These are phyloP conservation scores for Volvariella surrecta DNA, from an alignment of 1,284 basidiomycete species.

Conservation along the genomic window DNA sequence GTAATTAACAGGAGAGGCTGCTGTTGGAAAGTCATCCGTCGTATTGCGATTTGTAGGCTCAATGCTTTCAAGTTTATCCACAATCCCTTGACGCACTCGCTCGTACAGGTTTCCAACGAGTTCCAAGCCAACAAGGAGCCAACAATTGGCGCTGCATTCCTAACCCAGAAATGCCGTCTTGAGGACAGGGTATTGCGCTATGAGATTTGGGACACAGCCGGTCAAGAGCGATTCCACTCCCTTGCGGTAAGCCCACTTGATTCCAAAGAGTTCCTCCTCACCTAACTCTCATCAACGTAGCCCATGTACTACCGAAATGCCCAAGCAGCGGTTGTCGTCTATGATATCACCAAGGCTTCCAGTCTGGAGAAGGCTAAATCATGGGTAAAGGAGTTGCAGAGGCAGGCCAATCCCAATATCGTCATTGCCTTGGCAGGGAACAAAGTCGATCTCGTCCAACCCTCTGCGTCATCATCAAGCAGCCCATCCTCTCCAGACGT, in stretches of 20 bases:
- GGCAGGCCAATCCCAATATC: conserved; percentile 98
- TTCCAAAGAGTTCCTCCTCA: conserved; percentile 7
- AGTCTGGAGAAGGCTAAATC: conserved; percentile 99
- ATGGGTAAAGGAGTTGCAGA: conserved; percentile 99
- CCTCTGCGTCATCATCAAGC: conserved; percentile 47
- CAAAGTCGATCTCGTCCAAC: conserved; percentile 89
- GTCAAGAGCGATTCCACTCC: conserved; percentile 92
- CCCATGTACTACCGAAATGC: conserved; percentile 99
- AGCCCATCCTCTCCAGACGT: conserved; percentile 47
- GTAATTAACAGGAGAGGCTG: conserved; percentile 76
- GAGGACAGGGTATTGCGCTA: conserved; percentile 91
- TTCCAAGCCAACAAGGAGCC: conserved; percentile 97
- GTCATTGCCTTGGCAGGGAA: conserved; percentile 96
- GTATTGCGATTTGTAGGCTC: conserved; percentile 90
- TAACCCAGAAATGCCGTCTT: conserved; percentile 87
- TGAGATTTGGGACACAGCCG: conserved; percentile 96
- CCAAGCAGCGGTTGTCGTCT: conserved; percentile 96
- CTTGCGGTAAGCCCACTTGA: conserved; percentile 55
- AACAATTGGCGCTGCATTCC: conserved; percentile 94
- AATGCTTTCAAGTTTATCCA: conserved; percentile 6
- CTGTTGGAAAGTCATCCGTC: conserved; percentile 99
- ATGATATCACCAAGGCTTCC: conserved; percentile 90
- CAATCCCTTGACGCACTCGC: conserved; percentile 7
- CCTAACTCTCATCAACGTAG: conserved; percentile 25
- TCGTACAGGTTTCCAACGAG: conserved; percentile 77